Conservation (phyloP, 371 early-diverging fungal genomes). For the Entomophthora muscae region DNA sequence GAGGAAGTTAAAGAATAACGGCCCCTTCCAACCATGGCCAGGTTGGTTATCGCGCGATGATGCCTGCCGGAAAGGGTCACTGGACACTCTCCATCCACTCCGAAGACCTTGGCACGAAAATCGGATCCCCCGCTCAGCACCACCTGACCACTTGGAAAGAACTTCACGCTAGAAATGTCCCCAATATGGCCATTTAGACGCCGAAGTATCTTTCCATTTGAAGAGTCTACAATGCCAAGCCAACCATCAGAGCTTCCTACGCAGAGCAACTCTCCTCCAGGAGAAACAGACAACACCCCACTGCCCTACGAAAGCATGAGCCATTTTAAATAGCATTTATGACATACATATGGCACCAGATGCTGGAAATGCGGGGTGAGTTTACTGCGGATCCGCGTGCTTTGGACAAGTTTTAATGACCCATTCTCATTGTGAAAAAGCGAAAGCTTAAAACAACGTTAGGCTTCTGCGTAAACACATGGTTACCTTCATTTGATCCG, state of each 20-base stretch:
- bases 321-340: neutral
- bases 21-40: neutral
- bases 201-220: neutral
- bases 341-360: neutral
- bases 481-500: neutral
- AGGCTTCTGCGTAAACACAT: neutral
- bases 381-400: too few relatives aligned
- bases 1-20: neutral
- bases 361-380: neutral
- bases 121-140: constrained; percentile 48
- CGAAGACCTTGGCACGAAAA: constrained; percentile 50
- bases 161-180: neutral
- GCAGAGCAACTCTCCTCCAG: neutral
- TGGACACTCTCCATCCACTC: constrained; percentile 55
- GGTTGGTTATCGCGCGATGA: neutral
- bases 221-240: neutral
- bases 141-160: constrained; percentile 16
- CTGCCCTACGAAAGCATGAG: neutral
- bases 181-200: neutral
- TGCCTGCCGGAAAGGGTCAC: constrained; percentile 36
- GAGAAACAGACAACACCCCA: neutral
- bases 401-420: too few relatives aligned
- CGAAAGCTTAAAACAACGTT: neutral
- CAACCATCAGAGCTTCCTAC: neutral
- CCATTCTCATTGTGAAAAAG: too few relatives aligned